Percentiles rank a stretch among this genome's conserved stretches.
Evolutionary conservation across 441 rosid genomes (phyloP).

Genomic region (Gossypium gossypioides): DNA sequence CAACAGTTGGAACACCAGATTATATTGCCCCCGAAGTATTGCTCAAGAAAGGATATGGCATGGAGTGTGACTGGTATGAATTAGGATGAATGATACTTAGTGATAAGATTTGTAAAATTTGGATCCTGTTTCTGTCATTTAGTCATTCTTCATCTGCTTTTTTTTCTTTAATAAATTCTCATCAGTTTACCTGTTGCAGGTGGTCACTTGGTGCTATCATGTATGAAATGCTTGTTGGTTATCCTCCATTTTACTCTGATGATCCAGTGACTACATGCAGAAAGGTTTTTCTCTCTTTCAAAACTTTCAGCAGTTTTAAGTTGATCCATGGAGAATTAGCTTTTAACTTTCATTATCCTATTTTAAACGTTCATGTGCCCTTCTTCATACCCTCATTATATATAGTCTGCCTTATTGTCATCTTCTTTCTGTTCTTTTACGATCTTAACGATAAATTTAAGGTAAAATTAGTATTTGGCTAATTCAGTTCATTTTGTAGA

Average conservation of each 20-base stretch:
- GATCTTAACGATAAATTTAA: neutral
- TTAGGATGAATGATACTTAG: constrained; percentile 3
- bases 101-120: constrained; percentile 1
- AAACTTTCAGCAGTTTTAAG: neutral
- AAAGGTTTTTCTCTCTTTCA: constrained; percentile 43
- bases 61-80: constrained; percentile 90
- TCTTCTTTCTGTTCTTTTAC: constrained; percentile 1
- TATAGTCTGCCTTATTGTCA: neutral
- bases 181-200: constrained; percentile 37
- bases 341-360: neutral
- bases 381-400: neutral
- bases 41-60: constrained; percentile 90
- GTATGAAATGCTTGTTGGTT: constrained; percentile 97
- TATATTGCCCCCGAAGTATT: constrained; percentile 96
- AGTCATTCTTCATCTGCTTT: neutral
- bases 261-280: constrained; percentile 89
- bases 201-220: constrained; percentile 97
- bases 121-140: neutral
- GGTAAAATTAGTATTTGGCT: neutral
- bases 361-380: neutral
- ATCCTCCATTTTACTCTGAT: constrained; percentile 91
- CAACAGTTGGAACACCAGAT: constrained; percentile 95
- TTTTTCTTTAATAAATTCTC: constrained; percentile 11
- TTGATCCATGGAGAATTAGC: neutral
- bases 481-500: neutral